These are phyloP conservation scores for Nakazawaea wickerhamii DNA, from an alignment of 805 yeast genomes.

Conservation along the genomic window DNA sequence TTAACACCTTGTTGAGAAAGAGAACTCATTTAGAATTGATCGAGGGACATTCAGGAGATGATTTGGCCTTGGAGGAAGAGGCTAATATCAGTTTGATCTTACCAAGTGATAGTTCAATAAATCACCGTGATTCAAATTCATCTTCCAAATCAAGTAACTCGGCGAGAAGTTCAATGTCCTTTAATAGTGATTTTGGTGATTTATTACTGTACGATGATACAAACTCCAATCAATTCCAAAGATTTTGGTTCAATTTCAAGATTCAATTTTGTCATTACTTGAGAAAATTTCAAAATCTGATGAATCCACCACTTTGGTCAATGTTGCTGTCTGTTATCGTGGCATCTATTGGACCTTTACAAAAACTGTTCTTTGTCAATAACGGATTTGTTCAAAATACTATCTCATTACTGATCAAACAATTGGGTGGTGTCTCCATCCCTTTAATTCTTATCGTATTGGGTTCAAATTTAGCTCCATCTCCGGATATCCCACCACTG, in stretches of 20 bases:
- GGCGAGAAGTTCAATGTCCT: background rate
- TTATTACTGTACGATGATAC: background rate
- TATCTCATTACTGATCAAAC: conserved; percentile 53
- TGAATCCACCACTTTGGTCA: conserved; percentile 84
- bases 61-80: conserved; percentile 1
- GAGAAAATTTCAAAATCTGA: conserved; percentile 32
- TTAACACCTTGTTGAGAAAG: conserved; percentile 58
- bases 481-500: conserved; percentile 60
- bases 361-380: conserved; percentile 49
- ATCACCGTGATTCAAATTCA: background rate
- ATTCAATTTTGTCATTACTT: conserved; percentile 2
- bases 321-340: conserved; percentile 65
- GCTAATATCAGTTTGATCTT: background rate
- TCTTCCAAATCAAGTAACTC: background rate
- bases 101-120: background rate
- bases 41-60: conserved; percentile 6
- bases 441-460: conserved; percentile 71
- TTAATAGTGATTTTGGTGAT: background rate
- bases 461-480: conserved; percentile 74
- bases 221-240: background rate
- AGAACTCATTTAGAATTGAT: conserved; percentile 32
- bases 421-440: conserved; percentile 69
- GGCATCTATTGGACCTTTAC: conserved; percentile 59
- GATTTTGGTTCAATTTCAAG: background rate
- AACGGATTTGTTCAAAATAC: conserved; percentile 64